Conservation (phyloP, 2,329 filamentous ascomycete species). For the Neospermospora avenae region DNA sequence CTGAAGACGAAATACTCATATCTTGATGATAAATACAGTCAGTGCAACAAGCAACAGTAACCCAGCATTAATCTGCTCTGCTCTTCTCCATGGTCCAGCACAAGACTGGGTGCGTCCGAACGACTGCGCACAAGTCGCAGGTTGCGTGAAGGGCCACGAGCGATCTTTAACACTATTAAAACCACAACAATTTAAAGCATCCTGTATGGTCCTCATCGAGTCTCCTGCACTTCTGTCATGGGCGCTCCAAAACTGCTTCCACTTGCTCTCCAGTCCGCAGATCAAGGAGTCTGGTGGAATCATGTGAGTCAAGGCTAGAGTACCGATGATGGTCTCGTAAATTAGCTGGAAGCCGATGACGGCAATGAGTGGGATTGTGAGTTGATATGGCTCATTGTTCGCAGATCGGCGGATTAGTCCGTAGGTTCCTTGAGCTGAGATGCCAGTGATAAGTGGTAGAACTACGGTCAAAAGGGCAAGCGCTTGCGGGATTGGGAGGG, state of each 20-base stretch:
- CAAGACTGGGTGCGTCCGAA: constrained; percentile 41
- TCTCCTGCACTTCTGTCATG: constrained; percentile 44
- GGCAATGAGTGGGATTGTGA: constrained; percentile 30
- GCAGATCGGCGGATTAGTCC: constrained; percentile 24
- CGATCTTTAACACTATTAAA: constrained; percentile 55
- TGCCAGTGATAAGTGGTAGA: constrained; percentile 31
- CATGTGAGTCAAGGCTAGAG: constrained; percentile 32
- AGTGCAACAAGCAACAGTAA: constrained; percentile 54
- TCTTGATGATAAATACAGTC: constrained; percentile 54
- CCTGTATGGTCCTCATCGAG: constrained; percentile 58
- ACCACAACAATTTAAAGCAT: constrained; percentile 65
- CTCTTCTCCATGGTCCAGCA: constrained; percentile 51
- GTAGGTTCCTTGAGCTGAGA: constrained; percentile 28
- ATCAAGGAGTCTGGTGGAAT: constrained; percentile 30
- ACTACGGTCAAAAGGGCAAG: constrained; percentile 31
- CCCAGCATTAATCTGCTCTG: constrained; percentile 51
- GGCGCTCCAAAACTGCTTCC: constrained; percentile 50
- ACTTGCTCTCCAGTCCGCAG: constrained; percentile 56
- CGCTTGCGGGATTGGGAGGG: constrained; percentile 32
- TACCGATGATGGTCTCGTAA: constrained; percentile 34
- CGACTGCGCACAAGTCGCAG: constrained; percentile 21
- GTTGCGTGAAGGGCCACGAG: constrained; percentile 56
- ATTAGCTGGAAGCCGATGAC: constrained; percentile 33
- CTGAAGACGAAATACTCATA: constrained; percentile 32
- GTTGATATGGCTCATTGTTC: constrained; percentile 25